A percentile compares a stretch with the other conserved stretches of the same genome.
These are phyloP conservation scores for Terana coerulea DNA, from an alignment of 768 basidiomycete species.

Conservation along the genomic window DNA sequence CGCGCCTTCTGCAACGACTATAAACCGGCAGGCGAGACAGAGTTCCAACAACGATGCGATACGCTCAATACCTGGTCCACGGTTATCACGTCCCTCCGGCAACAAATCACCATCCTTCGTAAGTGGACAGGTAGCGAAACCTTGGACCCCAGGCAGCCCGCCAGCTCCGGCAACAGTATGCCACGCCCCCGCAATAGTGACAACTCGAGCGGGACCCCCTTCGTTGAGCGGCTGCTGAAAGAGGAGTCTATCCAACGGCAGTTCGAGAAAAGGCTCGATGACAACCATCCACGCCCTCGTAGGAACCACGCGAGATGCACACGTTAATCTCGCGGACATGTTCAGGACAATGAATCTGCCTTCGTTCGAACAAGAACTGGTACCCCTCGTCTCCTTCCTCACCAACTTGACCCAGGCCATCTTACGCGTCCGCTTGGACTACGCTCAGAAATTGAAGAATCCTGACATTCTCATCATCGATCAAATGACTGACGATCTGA, in stretches of 20 bases:
- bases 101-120: constrained; percentile 75
- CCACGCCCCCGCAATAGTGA: constrained; percentile 33
- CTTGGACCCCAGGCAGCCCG: constrained; percentile 82
- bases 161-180: constrained; percentile 51
- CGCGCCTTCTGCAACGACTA: constrained; percentile 80
- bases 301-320: constrained; percentile 79
- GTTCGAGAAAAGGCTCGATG: constrained; percentile 84
- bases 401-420: constrained; percentile 91
- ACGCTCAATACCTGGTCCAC: constrained; percentile 91
- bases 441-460: constrained; percentile 82
- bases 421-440: constrained; percentile 84
- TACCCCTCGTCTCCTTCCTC: constrained; percentile 93
- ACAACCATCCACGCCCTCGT: constrained; percentile 86
- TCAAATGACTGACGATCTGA: constrained; percentile 90
- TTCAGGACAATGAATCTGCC: constrained; percentile 91
- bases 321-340: constrained; percentile 70
- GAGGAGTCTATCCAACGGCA: constrained; percentile 95
- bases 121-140: constrained; percentile 94
- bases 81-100: constrained; percentile 80
- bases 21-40: constrained; percentile 55
- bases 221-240: constrained; percentile 91
- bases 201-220: constrained; percentile 69
- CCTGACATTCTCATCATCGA: constrained; percentile 90
- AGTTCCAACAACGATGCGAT: constrained; percentile 81
- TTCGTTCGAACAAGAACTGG: constrained; percentile 83